Evolutionary conservation across 805 yeast species (phyloP), one percentile per base, ranked within the genome.

Genomic region (Candida insectalens): DNA sequence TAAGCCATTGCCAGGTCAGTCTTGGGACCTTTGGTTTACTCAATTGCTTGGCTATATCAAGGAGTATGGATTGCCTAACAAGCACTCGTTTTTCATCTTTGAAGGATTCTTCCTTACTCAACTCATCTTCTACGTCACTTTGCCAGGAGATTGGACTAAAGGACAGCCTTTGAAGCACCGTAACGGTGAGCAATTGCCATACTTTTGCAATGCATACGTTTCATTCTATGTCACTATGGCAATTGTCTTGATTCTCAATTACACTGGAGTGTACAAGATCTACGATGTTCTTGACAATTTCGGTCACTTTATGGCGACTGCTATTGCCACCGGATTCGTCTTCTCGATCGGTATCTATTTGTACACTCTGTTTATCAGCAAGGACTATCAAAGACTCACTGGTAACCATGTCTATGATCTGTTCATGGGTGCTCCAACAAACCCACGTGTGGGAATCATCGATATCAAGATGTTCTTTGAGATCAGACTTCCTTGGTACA

Each of bases 401-500:
- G 96, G 97, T 16, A 84, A 82, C 58, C 80, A 72, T 50, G 58
- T 92, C 44, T 89, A 87, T 53, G 98, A 92, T 59, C 67, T 85
- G 51, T 92, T 92, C 64, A 78, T 92, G 94, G 98, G 98, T 32
- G 96, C 96, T 12, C 94, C 96, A 27, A 72, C 92, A 55, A 92
- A 92, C 60, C 98, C 98, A 42, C 72, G 98, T 56, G 67, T 89
- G 53, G 97, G 96, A 27, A 79, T 78, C 47, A 69, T 89, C 48
- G 98, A 92, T 60, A 66, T 85, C 57, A 92, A 92, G 68, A 85
- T 92, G 94, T 92, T 92, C 60, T 89, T 87, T 55, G 98, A 92
- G 61, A 96, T 92, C 29, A 77, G 98, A 56, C 67, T 92, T 39
- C 98, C 98, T 12, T 92, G 98, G 98, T 92, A 77, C 63, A 83